phyloP scores from a whole-genome alignment of 2,329 filamentous ascomycete genomes.

The Diaporthe humulicola region DNA sequence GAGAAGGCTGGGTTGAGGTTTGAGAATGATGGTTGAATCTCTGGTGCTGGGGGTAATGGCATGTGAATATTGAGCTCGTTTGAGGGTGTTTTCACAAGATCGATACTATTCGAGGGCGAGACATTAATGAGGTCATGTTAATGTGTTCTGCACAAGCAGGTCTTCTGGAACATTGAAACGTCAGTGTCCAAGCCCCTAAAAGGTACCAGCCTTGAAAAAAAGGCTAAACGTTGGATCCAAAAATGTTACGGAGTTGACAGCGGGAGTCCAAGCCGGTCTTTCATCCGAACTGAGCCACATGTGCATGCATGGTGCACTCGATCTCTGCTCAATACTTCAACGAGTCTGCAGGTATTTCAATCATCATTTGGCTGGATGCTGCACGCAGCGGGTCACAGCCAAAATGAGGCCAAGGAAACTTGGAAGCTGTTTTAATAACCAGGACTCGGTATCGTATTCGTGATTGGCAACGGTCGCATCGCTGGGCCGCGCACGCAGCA shows the following conservation, averaged over 20 bases:
- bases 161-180: neutral
- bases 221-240: neutral
- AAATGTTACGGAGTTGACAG: neutral
- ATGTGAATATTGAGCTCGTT: neutral
- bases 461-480: neutral
- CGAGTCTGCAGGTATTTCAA: neutral
- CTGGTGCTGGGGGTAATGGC: too few relatives aligned
- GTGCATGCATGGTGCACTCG: neutral
- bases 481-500: neutral
- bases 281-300: neutral
- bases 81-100: neutral
- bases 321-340: neutral
- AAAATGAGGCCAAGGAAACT: neutral
- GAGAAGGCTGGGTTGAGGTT: constrained; percentile 13
- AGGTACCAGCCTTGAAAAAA: neutral
- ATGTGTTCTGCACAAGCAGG: neutral
- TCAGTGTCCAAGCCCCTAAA: neutral
- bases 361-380: too few relatives aligned
- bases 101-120: neutral
- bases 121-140: neutral
- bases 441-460: neutral
- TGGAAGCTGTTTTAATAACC: neutral
- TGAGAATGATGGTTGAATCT: constrained; percentile 20
- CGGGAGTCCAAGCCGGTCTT: neutral
- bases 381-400: neutral